Base-by-base conservation (phyloP, 2,329 filamentous ascomycete genomes). In the Xylaria sp. region DNA sequence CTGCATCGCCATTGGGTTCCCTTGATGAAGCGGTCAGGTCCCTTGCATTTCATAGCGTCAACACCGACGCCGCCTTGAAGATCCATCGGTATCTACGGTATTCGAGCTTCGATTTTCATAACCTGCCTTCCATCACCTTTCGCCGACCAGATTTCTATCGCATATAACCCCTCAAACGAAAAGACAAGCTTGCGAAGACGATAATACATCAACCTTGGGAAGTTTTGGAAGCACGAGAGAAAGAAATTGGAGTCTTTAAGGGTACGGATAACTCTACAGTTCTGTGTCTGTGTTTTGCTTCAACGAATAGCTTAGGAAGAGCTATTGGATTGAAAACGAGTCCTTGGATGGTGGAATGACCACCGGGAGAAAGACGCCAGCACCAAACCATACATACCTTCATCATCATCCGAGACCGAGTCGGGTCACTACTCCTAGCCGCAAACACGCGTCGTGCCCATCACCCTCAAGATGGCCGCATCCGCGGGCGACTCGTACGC, bases 401-500 rank as follows among this genome's bases (percentile, higher is more conserved):
- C 27, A 10, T 53, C 21, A 5, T 21, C 18, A 25, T 18, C 48
- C 12, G 27, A 18, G 18, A 23, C n/a, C 51, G 9, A 25, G 42
- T 44, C n/a, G 23, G 29, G n/a, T 9, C 10, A 21, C 21, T 6
- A 42, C 23, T 42, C 10, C 4, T 3, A 57, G 13, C 6, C 16
- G 21, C 21, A 18, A 50, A 42, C 4, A 12, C 55, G 42, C 51
- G 23, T 18, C 16, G n/a, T n/a, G 2, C 27, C 6, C 4, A 2
- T 47, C 32, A 23, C 42, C 4, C 27, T 18, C 50, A 74, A 63
- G 44, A 82, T 81, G 78, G 79, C 78, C 23, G 81, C 71, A 32
- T 76, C 80, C 55, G 74, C 79, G 63, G 80, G 80, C 50, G 75
- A 77, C 69, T 85, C 84, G 40, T 74, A 81, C 75, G 78, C 82